Base-by-base conservation (phyloP, 768 basidiomycete genomes). In the Dacryopinax spathularia region DNA sequence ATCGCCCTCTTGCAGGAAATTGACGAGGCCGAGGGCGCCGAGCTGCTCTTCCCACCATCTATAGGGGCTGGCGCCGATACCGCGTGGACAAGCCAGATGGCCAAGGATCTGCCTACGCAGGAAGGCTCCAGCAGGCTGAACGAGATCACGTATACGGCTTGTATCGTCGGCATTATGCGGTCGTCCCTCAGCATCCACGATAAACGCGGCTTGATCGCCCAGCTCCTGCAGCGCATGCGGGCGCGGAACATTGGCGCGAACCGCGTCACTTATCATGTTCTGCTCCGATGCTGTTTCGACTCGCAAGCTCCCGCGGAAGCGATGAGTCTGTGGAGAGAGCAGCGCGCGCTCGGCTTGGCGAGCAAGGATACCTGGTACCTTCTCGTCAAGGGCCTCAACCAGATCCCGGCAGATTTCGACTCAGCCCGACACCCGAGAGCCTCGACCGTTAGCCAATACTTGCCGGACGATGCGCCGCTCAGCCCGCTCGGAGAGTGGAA, bases 131-230 rank as follows among this genome's bases (percentile, higher is more conserved):
- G 48, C 25, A 22, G 72, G 48, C 87, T 90, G 0, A 94, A 87
- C 70, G 83, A 84, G 65, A 80, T 91, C 66, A 92, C 90, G 31
- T 98, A 92, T 74, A 93, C 91, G 0, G 78, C 84, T 1, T 77
- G 96, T 60, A 77, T 96, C 59, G 77, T 84, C 7, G 87, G 85
- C 2, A 77, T 94, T 66, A 74, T 9, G 82, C 84, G 78, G 69
- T 82, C 62, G 72, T 81, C 25, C 67, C 76, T 4, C 68, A 74
- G 62, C 63, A 44, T 64, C 22, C 64, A 69, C 12, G 48, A 69
- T 0, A 36, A 62, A 20, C 43, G 70, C 35, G 63, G 60, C n/a
- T 22, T 43, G 68, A 78, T 75, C 64, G 71, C 73, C 25, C 76
- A 80, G 33, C 79, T 91, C 64, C 72, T 83, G 44, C 72, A 72